These are phyloP conservation scores for Trichomonas gallinae DNA, from an alignment of 208 protist species.

Conservation along the genomic window DNA sequence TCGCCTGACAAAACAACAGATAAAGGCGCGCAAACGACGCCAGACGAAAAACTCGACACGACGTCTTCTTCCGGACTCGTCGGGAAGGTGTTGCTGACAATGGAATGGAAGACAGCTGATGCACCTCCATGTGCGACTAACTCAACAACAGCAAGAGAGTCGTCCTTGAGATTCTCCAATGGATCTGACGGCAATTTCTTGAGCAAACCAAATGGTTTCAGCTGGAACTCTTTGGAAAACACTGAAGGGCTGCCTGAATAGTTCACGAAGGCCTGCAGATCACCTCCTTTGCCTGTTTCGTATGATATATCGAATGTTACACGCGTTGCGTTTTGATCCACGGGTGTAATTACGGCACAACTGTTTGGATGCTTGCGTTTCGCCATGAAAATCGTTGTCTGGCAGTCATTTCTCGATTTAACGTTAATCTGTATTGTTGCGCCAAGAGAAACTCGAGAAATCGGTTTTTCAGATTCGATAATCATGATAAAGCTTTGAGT, in stretches of 20 bases:
- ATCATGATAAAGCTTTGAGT: not conserved
- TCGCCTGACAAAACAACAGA: not conserved
- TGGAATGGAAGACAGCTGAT: not conserved
- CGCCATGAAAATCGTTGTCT: not conserved
- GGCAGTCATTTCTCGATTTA: not conserved
- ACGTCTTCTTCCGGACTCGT: not conserved
- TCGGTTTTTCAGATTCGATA: not conserved
- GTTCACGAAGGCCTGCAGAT: not conserved
- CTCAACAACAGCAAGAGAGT: not conserved
- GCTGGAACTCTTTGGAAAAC: not conserved
- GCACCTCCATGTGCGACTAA: not conserved
- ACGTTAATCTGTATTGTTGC: not conserved
- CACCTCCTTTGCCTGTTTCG: not conserved
- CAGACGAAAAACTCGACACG: not conserved
- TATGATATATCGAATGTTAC: not conserved
- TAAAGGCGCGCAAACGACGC: not conserved
- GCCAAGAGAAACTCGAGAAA: not conserved
- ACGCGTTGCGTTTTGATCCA: not conserved
- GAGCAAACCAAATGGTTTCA: not conserved
- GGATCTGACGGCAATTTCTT: not conserved
- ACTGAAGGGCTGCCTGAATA: not conserved
- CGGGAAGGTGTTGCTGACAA: not conserved
- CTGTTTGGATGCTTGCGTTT: not conserved
- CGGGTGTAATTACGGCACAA: not conserved
- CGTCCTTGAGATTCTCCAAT: not conserved